These are phyloP conservation scores for Clitopilus passeckerianus DNA, from an alignment of 768 basidiomycete genomes.

Conservation along the genomic window DNA sequence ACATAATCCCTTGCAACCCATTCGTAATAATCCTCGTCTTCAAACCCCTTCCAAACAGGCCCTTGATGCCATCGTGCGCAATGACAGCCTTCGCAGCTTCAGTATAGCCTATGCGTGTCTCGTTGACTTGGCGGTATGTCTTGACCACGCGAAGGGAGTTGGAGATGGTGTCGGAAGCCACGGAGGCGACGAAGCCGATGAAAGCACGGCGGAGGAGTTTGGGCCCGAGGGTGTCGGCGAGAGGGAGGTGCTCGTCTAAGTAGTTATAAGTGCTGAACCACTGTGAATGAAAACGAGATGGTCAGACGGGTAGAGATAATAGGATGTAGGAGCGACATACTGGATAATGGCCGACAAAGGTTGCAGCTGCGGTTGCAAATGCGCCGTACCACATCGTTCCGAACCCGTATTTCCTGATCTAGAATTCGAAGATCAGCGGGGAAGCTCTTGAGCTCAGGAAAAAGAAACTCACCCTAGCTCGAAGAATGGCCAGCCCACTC, in stretches of 20 bases:
- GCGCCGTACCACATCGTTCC: slow-evolving; percentile 87
- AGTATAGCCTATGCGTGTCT: slow-evolving; percentile 71
- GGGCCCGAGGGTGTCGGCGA: slow-evolving; percentile 42
- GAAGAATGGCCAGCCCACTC: slow-evolving; percentile 60
- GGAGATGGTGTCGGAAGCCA: slow-evolving; percentile 80
- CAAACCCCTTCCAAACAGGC: slow-evolving; percentile 84
- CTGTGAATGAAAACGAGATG: slow-evolving; percentile 23
- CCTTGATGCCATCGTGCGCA: slow-evolving; percentile 66
- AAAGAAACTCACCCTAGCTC: slow-evolving; percentile 44
- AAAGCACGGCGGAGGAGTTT: slow-evolving; percentile 77
- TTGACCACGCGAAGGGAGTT: slow-evolving; percentile 92
- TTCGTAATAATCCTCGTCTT: slow-evolving; percentile 89
- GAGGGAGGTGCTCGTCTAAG: slow-evolving; percentile 60
- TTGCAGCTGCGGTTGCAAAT: slow-evolving; percentile 86
- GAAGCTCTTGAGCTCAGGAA: neutral
- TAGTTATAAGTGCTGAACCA: slow-evolving; percentile 89
- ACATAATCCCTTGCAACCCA: slow-evolving; percentile 88
- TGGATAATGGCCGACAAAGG: slow-evolving; percentile 90
- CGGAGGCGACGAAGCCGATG: slow-evolving; percentile 86
- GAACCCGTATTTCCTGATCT: slow-evolving; percentile 75
- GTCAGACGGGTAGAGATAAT: neutral
- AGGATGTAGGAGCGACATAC: slow-evolving; percentile 28
- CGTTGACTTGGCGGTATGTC: slow-evolving; percentile 92
- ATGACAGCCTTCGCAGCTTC: slow-evolving; percentile 78
- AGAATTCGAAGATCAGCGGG: slow-evolving; percentile 2